Evolutionary conservation across 495 filamentous ascomycete species (phyloP), one percentile per base, ranked within the genome.

Genomic region (Penicillium atrosanguineum): DNA sequence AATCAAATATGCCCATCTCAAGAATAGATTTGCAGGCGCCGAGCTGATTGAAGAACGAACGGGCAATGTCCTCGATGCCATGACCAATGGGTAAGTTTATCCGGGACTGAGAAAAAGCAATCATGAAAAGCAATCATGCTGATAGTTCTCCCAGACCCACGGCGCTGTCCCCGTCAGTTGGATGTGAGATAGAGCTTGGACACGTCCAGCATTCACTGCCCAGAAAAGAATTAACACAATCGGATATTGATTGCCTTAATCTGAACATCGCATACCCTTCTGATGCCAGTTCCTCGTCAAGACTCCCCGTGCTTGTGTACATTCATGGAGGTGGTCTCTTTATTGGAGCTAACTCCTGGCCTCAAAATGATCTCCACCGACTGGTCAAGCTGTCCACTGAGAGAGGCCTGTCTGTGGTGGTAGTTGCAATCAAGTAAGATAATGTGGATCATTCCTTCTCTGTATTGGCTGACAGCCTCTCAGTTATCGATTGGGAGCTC

Each of bases 401-500:
- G 47, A 77, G 74, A 49, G 67, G 68, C 0, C 53, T 75, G 7
- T 70, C 72, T 0, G 61, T 76, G 16, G 64, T 78, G 25, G 65
- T 69, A n/a, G 76, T 80, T 15, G 59, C 64, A 6, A 70, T 79
- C 49, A 78, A 77, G 59, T 79, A 74, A 43, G 61, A 3, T 15
- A 0, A 34, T 8, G 12, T 12, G 69, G 61, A 31, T 77, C 79
- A 46, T 74, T 75, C 3, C 78, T 73, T 47, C 58, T 77, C 14
- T 49, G n/a, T 12, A 11, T 3, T 3, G 23, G n/a, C 31, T 45
- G 20, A 54, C 50, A 14, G 31, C 38, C 18, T 14, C 23, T 16
- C 20, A 50, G 63, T 43, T 82, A 81, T 50, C 72, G 80, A 4
- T 46, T 81, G 7, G 80, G 75, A 3, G 70, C 67, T 37, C 80